Evolutionary conservation across 108 stramenopile genomes (phyloP), one percentile per base, ranked within the genome.

Genomic region (Phaeodactylum tricornutum): DNA sequence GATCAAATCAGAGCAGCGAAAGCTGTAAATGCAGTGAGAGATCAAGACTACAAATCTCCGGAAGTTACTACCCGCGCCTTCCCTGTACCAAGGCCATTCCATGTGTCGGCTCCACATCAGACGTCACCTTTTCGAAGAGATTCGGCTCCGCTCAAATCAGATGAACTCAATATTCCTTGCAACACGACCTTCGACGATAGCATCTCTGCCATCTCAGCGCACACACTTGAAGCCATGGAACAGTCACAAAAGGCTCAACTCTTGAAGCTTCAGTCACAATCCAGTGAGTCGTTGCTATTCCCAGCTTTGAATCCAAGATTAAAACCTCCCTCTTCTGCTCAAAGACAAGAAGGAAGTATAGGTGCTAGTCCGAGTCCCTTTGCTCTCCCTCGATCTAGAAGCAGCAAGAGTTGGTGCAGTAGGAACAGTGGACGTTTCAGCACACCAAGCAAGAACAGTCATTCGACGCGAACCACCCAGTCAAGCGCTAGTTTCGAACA

Each of bases 181-280:
- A 39, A 46, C 23, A 21, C 35, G 9, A 68, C 54, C 24, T 85
- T 85, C 56, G 84, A 87, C 52, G 84, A 87, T 69, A 76, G 79
- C n/a, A 76, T 87, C 38, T 66, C 63, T 8, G 71, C 71, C 22
- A 79, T 87, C 49, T 71, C 72, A 2, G 62, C 75, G 2, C 72
- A 82, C 36, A 87, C 80, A 11, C 62, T 87, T 31, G 84, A 87
- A 51, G 80, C 81, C 34, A 69, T 81, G 71, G 84, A 55, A 1
- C 23, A 43, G 32, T 36, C 38, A 14, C 23, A 53, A 14, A 21
- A 26, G 33, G 14, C 40, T 22, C 23, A 14, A 24, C 39, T n/a
- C n/a, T n/a, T n/a, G n/a, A n/a, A n/a, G n/a, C n/a, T n/a, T n/a
- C n/a, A 41, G 6, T 41, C 39, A 4, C 39, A 15, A 5, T 41